Conservation (phyloP, 371 early-diverging fungal species). For the Mucor plumbeus region DNA sequence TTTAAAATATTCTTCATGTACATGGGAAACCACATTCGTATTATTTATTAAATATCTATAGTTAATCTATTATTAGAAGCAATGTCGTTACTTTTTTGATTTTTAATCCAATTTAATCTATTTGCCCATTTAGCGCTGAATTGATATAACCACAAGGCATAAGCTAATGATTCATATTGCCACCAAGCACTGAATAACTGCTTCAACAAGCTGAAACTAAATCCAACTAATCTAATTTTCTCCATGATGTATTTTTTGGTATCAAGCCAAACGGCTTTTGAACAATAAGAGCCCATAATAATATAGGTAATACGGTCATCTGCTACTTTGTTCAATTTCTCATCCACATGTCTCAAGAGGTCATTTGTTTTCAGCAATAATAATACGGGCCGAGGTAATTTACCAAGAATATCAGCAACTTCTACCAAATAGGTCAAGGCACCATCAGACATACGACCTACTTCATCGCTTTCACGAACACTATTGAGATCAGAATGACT, state of each 20-base stretch:
- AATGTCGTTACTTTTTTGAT: not conserved
- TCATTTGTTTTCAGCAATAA: conserved; percentile 92
- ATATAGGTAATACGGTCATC: conserved; percentile 56
- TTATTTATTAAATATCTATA: not conserved
- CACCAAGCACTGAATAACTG: conserved; percentile 45
- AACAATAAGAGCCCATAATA: conserved; percentile 61
- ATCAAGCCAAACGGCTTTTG: conserved; percentile 55
- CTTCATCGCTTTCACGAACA: conserved; percentile 56
- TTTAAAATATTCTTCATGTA: no score
- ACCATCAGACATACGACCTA: conserved; percentile 41
- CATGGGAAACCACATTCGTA: no score
- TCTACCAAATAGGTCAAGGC: conserved; percentile 63
- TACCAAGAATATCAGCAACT: conserved; percentile 78
- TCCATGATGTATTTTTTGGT: conserved; percentile 34
- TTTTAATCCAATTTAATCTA: conserved; percentile 8
- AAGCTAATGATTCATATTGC: conserved; percentile 44
- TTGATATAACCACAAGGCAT: conserved; percentile 45
- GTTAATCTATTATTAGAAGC: not conserved
- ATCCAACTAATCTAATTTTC: conserved; percentile 41
- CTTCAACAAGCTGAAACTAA: conserved; percentile 35
- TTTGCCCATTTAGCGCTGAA: conserved; percentile 12
- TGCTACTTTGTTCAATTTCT: conserved; percentile 34
- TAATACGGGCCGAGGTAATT: conserved; percentile 80
- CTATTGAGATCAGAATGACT: conserved; percentile 43
- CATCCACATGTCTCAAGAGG: conserved; percentile 70